Evolutionary conservation across 2,329 filamentous ascomycete genomes (phyloP), one percentile per base, ranked within the genome.

Genomic region (Fusarium longipes): DNA sequence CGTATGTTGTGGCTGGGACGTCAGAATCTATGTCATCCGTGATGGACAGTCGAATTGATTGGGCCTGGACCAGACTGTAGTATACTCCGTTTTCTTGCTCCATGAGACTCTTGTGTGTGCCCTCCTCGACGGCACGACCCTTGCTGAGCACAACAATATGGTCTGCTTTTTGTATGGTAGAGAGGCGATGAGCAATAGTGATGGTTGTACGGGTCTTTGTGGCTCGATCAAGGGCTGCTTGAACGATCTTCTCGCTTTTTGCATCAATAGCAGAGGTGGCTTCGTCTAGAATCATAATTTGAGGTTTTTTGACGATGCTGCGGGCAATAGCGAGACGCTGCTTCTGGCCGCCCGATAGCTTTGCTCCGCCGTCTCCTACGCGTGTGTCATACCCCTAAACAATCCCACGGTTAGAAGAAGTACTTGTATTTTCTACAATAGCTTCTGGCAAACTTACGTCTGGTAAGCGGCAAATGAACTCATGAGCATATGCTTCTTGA

Each of bases 221-320:
- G 58, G 81, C 68, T 57, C 72, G 60, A 63, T 79, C 76, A 7
- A 84, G 74, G 2, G 79, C 77, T 2, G 68, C 70, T 67, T 84
- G 82, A 22, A 87, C 84, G 1, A 78, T 75, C 33, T 75, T 77
- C 29, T 81, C 77, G 8, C 77, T 70, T 47, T 60, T 68, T 6
- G 77, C 75, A 36, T 81, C 78, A 35, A 81, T 70, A 2, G 87
- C 85, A 24, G 84, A 86, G 0, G 89, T 91, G 2, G 89, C 88
- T 77, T 91, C 89, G 66, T 91, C 90, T 6, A 89, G 80, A 14
- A 92, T 85, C 3, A 92, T 78, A 47, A 92, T 89, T 5, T 82
- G 81, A 3, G 86, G 85, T 8, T 81, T 80, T 2, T 84, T 79
- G 4, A 87, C 77, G 9, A 88, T 76, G 0, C 84, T 85, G 3